Evolutionary conservation across 768 basidiomycete species (phyloP).

Genomic region (Thelephora ganbajun): DNA sequence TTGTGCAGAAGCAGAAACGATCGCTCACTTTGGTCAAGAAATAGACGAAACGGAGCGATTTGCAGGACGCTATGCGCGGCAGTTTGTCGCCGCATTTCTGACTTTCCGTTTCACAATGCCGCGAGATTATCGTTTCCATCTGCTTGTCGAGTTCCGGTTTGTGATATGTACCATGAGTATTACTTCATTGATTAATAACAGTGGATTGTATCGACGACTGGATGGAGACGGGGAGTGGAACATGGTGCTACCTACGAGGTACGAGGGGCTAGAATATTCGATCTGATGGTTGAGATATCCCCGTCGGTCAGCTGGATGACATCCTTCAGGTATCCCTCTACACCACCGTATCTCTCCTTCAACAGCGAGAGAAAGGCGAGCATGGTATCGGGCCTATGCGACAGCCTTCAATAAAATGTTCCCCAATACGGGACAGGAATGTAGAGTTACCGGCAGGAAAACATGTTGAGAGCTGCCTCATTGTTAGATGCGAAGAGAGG

Average conservation of each 20-base stretch:
- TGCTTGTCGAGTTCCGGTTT: not conserved
- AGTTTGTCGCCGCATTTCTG: no score
- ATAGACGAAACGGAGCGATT: conserved; percentile 9
- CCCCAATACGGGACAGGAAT: not conserved
- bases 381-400: conserved; percentile 59
- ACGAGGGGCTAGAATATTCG: conserved; percentile 26
- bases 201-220: no score
- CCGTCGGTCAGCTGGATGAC: conserved; percentile 45
- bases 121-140: conserved; percentile 1
- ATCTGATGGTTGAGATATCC: conserved; percentile 46
- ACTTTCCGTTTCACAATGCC: conserved; percentile 2
- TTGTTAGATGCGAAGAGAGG: conserved; percentile 62
- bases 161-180: conserved; percentile 1
- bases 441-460: conserved; percentile 53
- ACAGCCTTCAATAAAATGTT: not conserved
- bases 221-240: conserved; percentile 1
- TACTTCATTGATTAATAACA: not conserved
- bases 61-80: no score
- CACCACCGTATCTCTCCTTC: conserved; percentile 52
- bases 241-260: not conserved
- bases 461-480: conserved; percentile 72
- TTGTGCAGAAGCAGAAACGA: conserved; percentile 26
- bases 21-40: conserved; percentile 26
- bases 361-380: conserved; percentile 49
- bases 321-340: conserved; percentile 43